Percentiles rank a stretch among this genome's conserved stretches.
Conservation (phyloP, 148 eudicot genomes). For the Amaranthus cruentus region DNA sequence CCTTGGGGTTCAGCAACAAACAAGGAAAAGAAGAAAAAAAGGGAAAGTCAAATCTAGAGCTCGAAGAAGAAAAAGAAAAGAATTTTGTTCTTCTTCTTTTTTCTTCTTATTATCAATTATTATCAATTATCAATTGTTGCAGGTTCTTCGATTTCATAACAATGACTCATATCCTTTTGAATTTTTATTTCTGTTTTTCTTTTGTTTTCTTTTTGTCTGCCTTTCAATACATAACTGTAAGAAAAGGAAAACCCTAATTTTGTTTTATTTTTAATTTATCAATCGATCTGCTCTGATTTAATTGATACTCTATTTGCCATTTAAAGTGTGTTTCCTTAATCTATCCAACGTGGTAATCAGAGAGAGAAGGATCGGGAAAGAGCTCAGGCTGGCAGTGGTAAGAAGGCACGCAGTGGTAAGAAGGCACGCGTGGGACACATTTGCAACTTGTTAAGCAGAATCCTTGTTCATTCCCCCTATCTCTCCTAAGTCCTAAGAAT, state of each 20-base stretch:
- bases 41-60: too few relatives aligned
- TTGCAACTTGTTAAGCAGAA: too few relatives aligned
- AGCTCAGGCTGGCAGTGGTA: slow-evolving; percentile 49
- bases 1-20: too few relatives aligned
- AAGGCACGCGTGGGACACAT: too few relatives aligned
- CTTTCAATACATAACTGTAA: too few relatives aligned
- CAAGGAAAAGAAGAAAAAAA: too few relatives aligned
- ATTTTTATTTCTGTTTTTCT: neutral
- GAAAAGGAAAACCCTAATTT: neutral
- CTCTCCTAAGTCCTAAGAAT: too few relatives aligned
- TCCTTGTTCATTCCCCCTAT: too few relatives aligned
- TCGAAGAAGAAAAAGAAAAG: too few relatives aligned
- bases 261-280: neutral
- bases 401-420: slow-evolving; percentile 24
- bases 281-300: neutral
- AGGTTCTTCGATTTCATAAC: neutral
- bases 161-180: slow-evolving; percentile 46
- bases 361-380: slow-evolving; percentile 61
- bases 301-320: slow-evolving; percentile 4
- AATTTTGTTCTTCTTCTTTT: too few relatives aligned
- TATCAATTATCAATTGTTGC: too few relatives aligned
- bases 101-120: too few relatives aligned
- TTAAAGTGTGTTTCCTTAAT: slow-evolving; percentile 9
- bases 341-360: slow-evolving; percentile 46
- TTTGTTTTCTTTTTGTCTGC: neutral